These are phyloP conservation scores for Phytophthora nicotianae DNA, from an alignment of 352 stramenopile genomes.

Conservation along the genomic window DNA sequence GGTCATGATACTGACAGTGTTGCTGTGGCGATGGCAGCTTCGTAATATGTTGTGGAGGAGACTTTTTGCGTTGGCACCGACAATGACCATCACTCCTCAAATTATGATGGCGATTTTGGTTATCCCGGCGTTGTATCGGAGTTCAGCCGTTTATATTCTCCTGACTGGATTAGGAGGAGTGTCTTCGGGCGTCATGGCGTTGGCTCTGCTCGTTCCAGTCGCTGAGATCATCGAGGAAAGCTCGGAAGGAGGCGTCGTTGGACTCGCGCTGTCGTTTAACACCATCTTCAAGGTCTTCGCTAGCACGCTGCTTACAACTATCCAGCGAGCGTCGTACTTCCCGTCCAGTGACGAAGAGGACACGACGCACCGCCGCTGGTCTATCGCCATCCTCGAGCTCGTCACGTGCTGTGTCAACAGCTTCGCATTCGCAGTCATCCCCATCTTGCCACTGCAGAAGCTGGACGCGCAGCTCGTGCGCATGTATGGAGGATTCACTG, in stretches of 20 bases:
- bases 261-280: constrained; percentile 58
- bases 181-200: constrained; percentile 37
- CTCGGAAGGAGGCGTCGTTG: constrained; percentile 60
- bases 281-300: constrained; percentile 56
- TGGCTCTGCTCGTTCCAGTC: constrained; percentile 46
- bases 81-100: constrained; percentile 36
- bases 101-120: constrained; percentile 31
- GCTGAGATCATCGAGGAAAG: constrained; percentile 70
- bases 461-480: constrained; percentile 65
- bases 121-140: constrained; percentile 33
- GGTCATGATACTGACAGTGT: constrained; percentile 43
- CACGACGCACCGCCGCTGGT: constrained; percentile 30
- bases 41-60: constrained; percentile 48
- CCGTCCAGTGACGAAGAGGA: constrained; percentile 23
- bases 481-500: constrained; percentile 73
- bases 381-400: constrained; percentile 37
- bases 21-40: constrained; percentile 39
- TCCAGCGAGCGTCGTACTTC: constrained; percentile 46
- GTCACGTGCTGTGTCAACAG: constrained; percentile 48
- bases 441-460: constrained; percentile 58
- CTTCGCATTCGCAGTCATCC: constrained; percentile 36
- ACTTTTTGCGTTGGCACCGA: constrained; percentile 40
- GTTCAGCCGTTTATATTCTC: constrained; percentile 32
- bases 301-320: constrained; percentile 43
- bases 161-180: constrained; percentile 35